Base-by-base conservation (phyloP, 1,284 basidiomycete species). In the Sporisorium scitamineum region DNA sequence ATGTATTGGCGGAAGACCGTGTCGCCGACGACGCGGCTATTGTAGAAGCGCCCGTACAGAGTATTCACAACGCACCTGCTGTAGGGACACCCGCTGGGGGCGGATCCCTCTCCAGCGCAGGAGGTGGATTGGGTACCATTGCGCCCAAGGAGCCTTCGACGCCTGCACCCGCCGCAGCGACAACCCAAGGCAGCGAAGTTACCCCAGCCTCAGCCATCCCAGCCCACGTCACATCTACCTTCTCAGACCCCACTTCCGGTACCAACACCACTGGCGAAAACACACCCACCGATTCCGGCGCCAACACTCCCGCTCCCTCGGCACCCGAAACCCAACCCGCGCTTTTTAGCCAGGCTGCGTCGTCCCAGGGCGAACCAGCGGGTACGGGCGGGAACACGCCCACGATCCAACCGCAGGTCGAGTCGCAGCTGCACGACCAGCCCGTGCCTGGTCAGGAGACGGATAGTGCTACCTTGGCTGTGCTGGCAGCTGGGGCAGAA, bases 61-160 rank as follows among this genome's bases (percentile, higher is more conserved):
- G 61, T 54, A 74, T 74, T 34, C 71, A 74, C 47, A 74, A 74
- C 16, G 71, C 71, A 9, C 71, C 71, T 5, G 61, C 61, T 16
- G 71, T 57, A 0, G 14, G 39, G 2, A 61, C 62, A 1, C 65
- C 70, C 5, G 29, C 31, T 5, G 55, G 22, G 6, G 52, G 57
- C 2, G 45, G 57, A 5, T 64, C 54, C 7, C 54, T 58, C 6
- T 48, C 67, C 11, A 61, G 54, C 20, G 62, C 47, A 3, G 61
- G 59, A 8, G 71, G 71, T 22, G 71, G 71, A 3, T 18, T 74
- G 22, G 71, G 71, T 5, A 74, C 71, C 3, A 74, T 74, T 20
- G 71, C 71, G 3, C 71, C 66, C 13, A 63, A 53, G 20, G 71
- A 74, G 13, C 58, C 66, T n/a, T 37, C 67, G 9, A 16, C 62